Evolutionary conservation across 73 alveolate genomes (phyloP).

Genomic region (Paramecium octaurelia): DNA sequence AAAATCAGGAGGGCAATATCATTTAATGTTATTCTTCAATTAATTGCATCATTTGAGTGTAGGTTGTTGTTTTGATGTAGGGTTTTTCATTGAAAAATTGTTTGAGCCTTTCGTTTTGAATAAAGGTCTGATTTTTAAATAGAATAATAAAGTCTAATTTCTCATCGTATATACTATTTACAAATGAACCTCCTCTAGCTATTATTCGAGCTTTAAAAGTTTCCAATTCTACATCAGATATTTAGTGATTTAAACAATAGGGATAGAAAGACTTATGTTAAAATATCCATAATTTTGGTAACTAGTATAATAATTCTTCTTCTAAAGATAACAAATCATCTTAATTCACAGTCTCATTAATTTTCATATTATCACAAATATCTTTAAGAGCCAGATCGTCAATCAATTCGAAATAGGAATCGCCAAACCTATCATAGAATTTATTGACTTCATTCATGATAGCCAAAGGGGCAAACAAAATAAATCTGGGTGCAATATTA

Average conservation of each 20-base stretch:
- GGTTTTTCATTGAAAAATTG: background rate
- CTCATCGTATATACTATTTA: background rate
- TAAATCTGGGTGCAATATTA: conserved; percentile 85
- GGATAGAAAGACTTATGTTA: background rate
- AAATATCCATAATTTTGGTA: background rate
- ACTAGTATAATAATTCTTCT: background rate
- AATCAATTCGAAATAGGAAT: background rate
- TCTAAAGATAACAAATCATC: background rate
- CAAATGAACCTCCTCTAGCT: background rate
- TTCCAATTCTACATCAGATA: background rate
- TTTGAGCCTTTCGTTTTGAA: background rate
- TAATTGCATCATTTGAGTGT: background rate
- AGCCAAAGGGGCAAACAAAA: conserved; percentile 60
- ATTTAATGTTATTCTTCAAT: background rate
- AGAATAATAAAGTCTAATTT: background rate
- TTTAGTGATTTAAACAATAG: background rate
- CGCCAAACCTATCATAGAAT: conserved; percentile 50
- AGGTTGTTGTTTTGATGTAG: background rate
- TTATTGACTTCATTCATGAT: background rate
- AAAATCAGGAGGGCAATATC: background rate
- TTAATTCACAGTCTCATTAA: background rate
- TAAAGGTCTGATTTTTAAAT: background rate
- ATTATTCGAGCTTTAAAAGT: conserved; percentile 23
- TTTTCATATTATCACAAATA: conserved; percentile 9
- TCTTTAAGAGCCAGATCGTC: conserved; percentile 48